Conservation (phyloP, 1,284 basidiomycete genomes). For the Ustilago xerochloae region DNA sequence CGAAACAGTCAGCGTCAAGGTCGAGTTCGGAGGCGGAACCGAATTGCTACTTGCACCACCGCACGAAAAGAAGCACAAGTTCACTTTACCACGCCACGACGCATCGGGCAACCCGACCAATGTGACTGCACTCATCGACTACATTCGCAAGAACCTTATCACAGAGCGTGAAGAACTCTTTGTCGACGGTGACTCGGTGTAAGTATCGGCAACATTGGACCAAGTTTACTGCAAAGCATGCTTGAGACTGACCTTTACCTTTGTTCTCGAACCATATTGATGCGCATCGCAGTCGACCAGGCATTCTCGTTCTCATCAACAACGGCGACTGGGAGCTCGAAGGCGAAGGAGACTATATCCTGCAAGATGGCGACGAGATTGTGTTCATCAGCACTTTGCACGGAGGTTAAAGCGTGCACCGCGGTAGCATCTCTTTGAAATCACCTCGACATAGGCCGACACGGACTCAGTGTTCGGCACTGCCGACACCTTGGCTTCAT, state of each 20-base stretch:
- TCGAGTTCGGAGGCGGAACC: constrained; percentile 62
- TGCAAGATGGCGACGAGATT: constrained; percentile 85
- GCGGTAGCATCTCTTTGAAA: not conserved
- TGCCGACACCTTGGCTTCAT: too few species aligned
- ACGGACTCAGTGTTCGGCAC: not conserved
- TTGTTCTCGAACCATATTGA: too few species aligned
- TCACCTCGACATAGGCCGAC: not conserved
- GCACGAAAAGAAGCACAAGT: constrained; percentile 57
- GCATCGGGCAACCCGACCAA: constrained; percentile 71
- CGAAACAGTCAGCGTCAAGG: constrained; percentile 39
- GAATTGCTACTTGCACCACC: constrained; percentile 64
- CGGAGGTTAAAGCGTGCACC: constrained; percentile 75
- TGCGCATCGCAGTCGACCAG: constrained; percentile 78
- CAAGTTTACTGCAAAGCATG: not conserved
- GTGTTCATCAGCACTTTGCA: constrained; percentile 97
- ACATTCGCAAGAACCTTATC: constrained; percentile 82
- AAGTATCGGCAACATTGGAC: constrained; percentile 69
- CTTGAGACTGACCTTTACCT: not conserved
- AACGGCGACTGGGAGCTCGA: constrained; percentile 98
- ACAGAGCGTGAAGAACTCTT: constrained; percentile 90
- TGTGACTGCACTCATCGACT: constrained; percentile 80
- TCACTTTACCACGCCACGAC: constrained; percentile 43
- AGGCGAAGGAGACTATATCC: constrained; percentile 86
- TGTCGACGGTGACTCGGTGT: constrained; percentile 88
- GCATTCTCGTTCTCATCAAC: constrained; percentile 93